Evolutionary conservation across 352 stramenopile species (phyloP).

Genomic region (Phytophthora sansomeana): DNA sequence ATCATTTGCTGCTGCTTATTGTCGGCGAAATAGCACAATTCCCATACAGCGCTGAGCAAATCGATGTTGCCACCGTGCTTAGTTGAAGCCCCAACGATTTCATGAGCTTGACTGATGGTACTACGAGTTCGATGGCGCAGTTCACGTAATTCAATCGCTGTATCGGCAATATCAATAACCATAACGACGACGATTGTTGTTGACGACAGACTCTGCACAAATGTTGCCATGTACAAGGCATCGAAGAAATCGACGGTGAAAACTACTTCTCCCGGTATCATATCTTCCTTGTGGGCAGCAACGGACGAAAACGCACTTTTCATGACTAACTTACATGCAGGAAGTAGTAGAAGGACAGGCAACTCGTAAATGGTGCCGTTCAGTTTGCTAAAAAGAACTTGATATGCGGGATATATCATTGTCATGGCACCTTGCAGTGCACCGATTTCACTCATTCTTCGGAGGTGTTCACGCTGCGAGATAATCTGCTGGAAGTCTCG

Average conservation of each 20-base stretch:
- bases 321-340: conserved; percentile 1
- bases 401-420: not conserved
- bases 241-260: conserved; percentile 16
- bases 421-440: not conserved
- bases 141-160: conserved; percentile 1
- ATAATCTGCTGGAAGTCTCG: not conserved
- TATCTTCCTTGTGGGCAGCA: conserved; percentile 3
- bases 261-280: not conserved
- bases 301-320: not conserved
- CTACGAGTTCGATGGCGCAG: not conserved
- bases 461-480: not conserved
- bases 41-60: not conserved
- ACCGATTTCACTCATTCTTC: not conserved
- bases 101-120: not conserved
- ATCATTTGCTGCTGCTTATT: no score
- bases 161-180: not conserved
- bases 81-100: not conserved
- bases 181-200: not conserved
- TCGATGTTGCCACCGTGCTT: not conserved
- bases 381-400: conserved; percentile 5
- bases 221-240: conserved; percentile 9
- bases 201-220: not conserved
- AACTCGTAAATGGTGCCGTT: conserved; percentile 5
- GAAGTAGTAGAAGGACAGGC: not conserved
- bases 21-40: no score